These are phyloP conservation scores for Citrus glauca DNA, from an alignment of 345 rosid genomes.

Conservation along the genomic window DNA sequence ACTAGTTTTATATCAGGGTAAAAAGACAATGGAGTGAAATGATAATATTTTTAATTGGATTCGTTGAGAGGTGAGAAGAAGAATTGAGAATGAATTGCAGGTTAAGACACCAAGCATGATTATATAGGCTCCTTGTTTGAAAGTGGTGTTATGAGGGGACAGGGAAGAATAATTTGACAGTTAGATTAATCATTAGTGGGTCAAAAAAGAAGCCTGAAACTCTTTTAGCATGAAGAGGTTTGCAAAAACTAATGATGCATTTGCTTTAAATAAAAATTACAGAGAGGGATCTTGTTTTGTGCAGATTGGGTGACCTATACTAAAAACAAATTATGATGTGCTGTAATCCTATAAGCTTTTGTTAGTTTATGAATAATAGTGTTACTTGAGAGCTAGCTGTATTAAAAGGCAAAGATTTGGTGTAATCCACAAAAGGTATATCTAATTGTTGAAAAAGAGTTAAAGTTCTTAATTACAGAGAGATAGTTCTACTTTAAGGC, in stretches of 20 bases:
- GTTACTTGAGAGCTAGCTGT: slow-evolving; percentile 22
- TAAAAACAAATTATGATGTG: not conserved
- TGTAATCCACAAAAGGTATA: slow-evolving; percentile 28
- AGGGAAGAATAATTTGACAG: slow-evolving; percentile 17
- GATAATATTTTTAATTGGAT: slow-evolving; percentile 8
- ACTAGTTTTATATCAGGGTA: not conserved
- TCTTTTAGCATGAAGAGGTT: slow-evolving; percentile 3
- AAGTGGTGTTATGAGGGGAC: slow-evolving; percentile 23
- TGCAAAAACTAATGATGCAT: slow-evolving; percentile 11
- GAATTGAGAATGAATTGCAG: slow-evolving; percentile 9
- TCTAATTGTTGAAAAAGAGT: slow-evolving; percentile 16
- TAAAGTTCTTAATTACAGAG: not conserved
- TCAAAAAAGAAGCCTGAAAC: slow-evolving; percentile 18
- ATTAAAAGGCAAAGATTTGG: slow-evolving; percentile 25
- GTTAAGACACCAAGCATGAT: slow-evolving; percentile 6
- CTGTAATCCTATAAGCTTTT: slow-evolving; percentile 13
- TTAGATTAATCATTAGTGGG: slow-evolving; percentile 21
- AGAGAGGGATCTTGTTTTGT: not conserved
- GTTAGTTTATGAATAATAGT: slow-evolving; percentile 16
- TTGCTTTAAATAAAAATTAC: not conserved
- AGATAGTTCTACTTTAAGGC: slow-evolving; percentile 28
- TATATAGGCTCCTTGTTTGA: slow-evolving; percentile 11
- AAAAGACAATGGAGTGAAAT: slow-evolving; percentile 4
- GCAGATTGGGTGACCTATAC: not conserved
- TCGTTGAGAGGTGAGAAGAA: slow-evolving; percentile 5